Base-by-base conservation (phyloP, 2,329 filamentous ascomycete genomes). In the Pseudopithomyces chartarum region DNA sequence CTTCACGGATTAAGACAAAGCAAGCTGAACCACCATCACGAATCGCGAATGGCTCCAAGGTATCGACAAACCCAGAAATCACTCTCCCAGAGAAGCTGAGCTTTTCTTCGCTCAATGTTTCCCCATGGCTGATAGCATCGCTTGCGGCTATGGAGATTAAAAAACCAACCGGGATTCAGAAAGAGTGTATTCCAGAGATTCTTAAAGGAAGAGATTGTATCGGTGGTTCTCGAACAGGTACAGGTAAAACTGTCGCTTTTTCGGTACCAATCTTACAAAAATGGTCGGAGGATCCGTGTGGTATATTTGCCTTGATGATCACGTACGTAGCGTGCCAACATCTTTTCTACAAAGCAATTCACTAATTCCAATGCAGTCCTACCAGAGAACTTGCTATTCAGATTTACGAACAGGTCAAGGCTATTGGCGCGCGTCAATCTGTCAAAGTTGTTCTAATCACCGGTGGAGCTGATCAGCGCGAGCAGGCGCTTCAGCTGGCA, bases 211-310 rank as follows among this genome's bases (percentile, higher is more conserved):
- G 90, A 66, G 93, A 99, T 78, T 97, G 70, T 73, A 97, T 99
- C 66, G 95, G 95, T 71, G 93, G 93, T 36, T 96, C 91, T 71
- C 85, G 92, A 60, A 99, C 95, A 0, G 95, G 95, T 81, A 97
- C 94, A 12, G 95, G 95, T 78, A 99, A 99, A 80, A 99, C 95
- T 3, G 88, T 98, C 42, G 93, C 95, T 1, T 99, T 99, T 76
- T 91, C 94, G 1, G 92, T 93, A 10, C 95, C 95, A 0, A 96
- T 99, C 58, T 80, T 99, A 61, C 94, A 98, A 74, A 90, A 89
- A 76, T 98, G 93, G 92, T 87, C 94, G 2, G 85, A 92, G 70
- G 93, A 99, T 78, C 95, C 95, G 0, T 89, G 89, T 57, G 95
- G 92, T 42, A 94, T 98, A 66, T 99, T 91, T 75, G 94, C 87